A percentile compares a stretch with the other conserved stretches of the same genome.
Evolutionary conservation across 2,329 filamentous ascomycete species (phyloP).

Genomic region (Leptographium wingfieldii): DNA sequence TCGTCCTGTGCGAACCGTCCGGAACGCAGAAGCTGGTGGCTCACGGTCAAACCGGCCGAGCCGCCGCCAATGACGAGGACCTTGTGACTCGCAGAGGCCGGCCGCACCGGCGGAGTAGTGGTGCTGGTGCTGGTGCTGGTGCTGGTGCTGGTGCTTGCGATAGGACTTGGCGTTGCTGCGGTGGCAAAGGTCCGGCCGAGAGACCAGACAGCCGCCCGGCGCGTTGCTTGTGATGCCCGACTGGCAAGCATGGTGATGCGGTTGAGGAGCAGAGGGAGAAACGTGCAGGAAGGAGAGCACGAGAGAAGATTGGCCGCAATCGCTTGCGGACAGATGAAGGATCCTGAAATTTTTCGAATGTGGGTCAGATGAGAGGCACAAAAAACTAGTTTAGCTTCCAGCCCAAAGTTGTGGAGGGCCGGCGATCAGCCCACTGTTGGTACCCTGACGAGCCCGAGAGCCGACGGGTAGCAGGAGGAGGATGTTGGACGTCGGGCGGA

Average conservation of each 20-base stretch:
- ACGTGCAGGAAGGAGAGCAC: no score
- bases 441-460: neutral
- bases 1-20: conserved; percentile 45
- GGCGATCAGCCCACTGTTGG: neutral
- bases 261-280: neutral
- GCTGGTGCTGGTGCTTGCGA: neutral
- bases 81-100: conserved; percentile 3
- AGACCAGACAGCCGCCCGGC: neutral
- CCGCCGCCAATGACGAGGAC: conserved; percentile 30
- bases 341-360: neutral
- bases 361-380: neutral
- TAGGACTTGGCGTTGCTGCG: neutral
- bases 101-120: neutral
- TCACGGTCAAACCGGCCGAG: conserved; percentile 50
- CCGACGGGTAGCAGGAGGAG: neutral
- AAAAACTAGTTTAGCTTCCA: neutral
- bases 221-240: neutral
- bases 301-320: neutral
- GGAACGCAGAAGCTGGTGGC: conserved; percentile 51
- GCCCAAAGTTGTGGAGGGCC: neutral
- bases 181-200: neutral
- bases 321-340: neutral
- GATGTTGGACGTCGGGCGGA: no score
- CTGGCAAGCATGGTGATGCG: neutral
- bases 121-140: neutral